phyloP scores from a whole-genome alignment of 371 early-diverging fungal species.

The Mucor racemosus region DNA sequence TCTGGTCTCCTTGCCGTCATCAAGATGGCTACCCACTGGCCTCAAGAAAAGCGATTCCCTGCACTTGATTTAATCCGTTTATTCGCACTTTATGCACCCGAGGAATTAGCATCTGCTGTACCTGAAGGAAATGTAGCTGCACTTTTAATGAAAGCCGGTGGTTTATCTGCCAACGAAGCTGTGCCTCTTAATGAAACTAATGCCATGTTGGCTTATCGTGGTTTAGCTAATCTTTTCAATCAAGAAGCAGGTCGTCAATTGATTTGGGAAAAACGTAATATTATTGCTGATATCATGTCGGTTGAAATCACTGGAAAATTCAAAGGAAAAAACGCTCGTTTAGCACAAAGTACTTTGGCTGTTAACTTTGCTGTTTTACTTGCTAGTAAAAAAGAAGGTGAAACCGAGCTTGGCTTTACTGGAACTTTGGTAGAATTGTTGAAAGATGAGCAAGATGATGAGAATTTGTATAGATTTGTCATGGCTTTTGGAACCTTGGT shows the following conservation, averaged over 20 bases:
- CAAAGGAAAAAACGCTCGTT: conserved; percentile 35
- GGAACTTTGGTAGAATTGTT: conserved; percentile 49
- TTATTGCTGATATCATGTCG: conserved; percentile 32
- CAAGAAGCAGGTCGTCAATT: conserved; percentile 43
- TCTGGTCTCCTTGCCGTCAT: conserved; percentile 40
- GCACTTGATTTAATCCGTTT: conserved; percentile 87
- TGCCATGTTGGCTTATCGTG: conserved; percentile 72
- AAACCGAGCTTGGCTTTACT: conserved; percentile 50
- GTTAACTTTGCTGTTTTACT: conserved; percentile 48
- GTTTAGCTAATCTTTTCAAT: conserved; percentile 66
- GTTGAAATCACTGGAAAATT: conserved; percentile 34
- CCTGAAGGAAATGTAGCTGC: conserved; percentile 25
- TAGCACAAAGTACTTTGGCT: conserved; percentile 47
- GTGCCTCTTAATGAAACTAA: conserved; percentile 52
- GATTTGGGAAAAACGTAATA: conserved; percentile 40
- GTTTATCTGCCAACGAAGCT: conserved; percentile 18
- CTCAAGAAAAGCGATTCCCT: conserved; percentile 76
- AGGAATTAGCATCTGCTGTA: conserved; percentile 23
- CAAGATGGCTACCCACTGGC: conserved; percentile 63
- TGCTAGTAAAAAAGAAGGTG: conserved; percentile 43
- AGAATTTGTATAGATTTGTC: conserved; percentile 59
- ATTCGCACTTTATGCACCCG: conserved; percentile 57
- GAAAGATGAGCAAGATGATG: conserved; percentile 55
- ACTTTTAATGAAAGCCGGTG: conserved; percentile 42
- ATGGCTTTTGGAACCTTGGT: conserved; percentile 67